Evolutionary conservation across 2,329 filamentous ascomycete genomes (phyloP).

Genomic region (Fusarium sp.): DNA sequence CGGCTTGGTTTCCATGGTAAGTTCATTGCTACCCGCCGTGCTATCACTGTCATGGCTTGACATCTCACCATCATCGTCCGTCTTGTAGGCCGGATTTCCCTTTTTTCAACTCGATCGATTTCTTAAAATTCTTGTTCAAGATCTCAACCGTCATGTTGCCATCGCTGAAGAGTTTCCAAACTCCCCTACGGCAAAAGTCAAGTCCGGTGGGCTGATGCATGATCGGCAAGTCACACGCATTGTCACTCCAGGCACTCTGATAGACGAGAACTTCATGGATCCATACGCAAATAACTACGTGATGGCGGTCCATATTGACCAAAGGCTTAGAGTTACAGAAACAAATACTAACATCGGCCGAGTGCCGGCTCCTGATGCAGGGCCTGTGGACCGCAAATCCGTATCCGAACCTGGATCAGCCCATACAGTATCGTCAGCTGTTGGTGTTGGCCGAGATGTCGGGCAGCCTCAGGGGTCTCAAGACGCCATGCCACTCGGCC

Average conservation of each 20-base stretch:
- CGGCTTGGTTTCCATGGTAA: slow-evolving; percentile 86
- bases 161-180: slow-evolving; percentile 94
- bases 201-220: slow-evolving; percentile 82
- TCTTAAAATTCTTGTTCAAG: slow-evolving; percentile 91
- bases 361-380: slow-evolving; percentile 23
- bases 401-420: slow-evolving; percentile 35
- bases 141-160: slow-evolving; percentile 89
- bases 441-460: slow-evolving; percentile 29
- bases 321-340: background rate
- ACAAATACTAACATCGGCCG: slow-evolving; percentile 72
- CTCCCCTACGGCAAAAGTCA: slow-evolving; percentile 74
- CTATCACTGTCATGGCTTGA: slow-evolving; percentile 8
- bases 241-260: slow-evolving; percentile 92
- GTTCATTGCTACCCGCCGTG: slow-evolving; percentile 27
- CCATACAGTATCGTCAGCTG: slow-evolving; percentile 36
- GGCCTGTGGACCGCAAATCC: slow-evolving; percentile 25
- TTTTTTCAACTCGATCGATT: slow-evolving; percentile 93
- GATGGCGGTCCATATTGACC: slow-evolving; percentile 74
- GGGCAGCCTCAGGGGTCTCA: slow-evolving; percentile 31
- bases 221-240: slow-evolving; percentile 87
- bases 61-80: slow-evolving; percentile 32
- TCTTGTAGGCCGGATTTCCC: slow-evolving; percentile 83
- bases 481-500: slow-evolving; percentile 65
- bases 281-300: slow-evolving; percentile 94
- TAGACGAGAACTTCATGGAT: slow-evolving; percentile 98